These are phyloP conservation scores for Actinomortierella ambigua DNA, from an alignment of 371 early-diverging fungal genomes.

Conservation along the genomic window DNA sequence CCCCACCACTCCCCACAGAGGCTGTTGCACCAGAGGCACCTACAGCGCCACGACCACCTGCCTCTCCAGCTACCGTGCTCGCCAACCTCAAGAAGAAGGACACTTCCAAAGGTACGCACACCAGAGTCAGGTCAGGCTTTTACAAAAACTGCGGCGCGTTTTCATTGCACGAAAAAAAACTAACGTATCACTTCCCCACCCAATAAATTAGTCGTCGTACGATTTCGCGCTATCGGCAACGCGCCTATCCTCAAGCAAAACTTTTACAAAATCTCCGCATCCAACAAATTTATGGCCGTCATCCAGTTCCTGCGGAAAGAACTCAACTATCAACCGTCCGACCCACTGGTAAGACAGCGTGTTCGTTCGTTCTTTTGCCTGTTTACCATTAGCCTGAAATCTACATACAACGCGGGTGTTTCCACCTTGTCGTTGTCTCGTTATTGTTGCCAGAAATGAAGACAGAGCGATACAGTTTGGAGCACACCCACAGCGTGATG, in stretches of 20 bases:
- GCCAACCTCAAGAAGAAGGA: conserved; percentile 52
- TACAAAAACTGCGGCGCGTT: too few relatives aligned
- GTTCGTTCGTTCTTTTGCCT: not conserved
- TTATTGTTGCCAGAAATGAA: not conserved
- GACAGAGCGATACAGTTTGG: too few relatives aligned
- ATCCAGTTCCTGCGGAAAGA: conserved; percentile 86
- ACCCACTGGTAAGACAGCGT: conserved; percentile 70
- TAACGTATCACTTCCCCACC: too few relatives aligned
- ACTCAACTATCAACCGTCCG: conserved; percentile 73
- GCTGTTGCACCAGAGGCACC: conserved; percentile 5
- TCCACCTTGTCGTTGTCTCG: not conserved
- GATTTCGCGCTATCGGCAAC: conserved; percentile 87
- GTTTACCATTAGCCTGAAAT: not conserved
- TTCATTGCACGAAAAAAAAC: not conserved
- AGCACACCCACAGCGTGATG: not conserved
- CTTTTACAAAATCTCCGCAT: conserved; percentile 81
- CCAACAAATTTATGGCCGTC: conserved; percentile 83
- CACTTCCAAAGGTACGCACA: conserved; percentile 52
- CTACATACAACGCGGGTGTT: not conserved
- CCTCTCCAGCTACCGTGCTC: conserved; percentile 43
- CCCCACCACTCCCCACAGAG: conserved; percentile 26
- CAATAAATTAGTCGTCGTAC: conserved; percentile 81
- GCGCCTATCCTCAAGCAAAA: conserved; percentile 91
- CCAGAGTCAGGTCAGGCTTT: too few relatives aligned
- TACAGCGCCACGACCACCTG: conserved; percentile 13